Evolutionary conservation across 2,329 filamentous ascomycete species (phyloP).

Genomic region (Elsinoe batatas): DNA sequence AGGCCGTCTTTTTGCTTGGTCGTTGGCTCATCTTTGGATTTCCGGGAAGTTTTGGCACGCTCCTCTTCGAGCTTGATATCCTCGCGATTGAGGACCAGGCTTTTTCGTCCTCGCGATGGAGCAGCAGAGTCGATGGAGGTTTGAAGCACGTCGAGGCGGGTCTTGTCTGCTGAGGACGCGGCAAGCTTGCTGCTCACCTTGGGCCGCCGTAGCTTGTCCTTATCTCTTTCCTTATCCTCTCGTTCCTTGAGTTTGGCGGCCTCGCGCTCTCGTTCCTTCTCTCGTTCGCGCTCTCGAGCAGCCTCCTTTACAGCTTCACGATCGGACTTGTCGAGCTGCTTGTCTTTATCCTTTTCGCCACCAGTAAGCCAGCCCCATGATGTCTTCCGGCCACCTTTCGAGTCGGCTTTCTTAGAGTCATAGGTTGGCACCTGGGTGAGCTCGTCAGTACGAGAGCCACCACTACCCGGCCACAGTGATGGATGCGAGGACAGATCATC

Average conservation of each 20-base stretch:
- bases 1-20: slow-evolving; percentile 76
- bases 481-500: slow-evolving; percentile 58
- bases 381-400: slow-evolving; percentile 64
- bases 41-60: slow-evolving; percentile 64
- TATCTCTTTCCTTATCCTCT: slow-evolving; percentile 30
- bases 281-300: slow-evolving; percentile 3
- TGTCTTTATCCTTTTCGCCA: slow-evolving; percentile 63
- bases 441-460: slow-evolving; percentile 60
- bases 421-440: slow-evolving; percentile 73
- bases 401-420: slow-evolving; percentile 60
- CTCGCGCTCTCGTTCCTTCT: slow-evolving; percentile 39
- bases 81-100: slow-evolving; percentile 72
- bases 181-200: slow-evolving; percentile 49
- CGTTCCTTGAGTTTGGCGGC: slow-evolving; percentile 53
- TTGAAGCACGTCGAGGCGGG: slow-evolving; percentile 76
- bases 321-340: slow-evolving; percentile 62
- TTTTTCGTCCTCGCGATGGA: slow-evolving; percentile 57
- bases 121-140: slow-evolving; percentile 61
- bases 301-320: slow-evolving; percentile 42
- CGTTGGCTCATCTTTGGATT: slow-evolving; percentile 37
- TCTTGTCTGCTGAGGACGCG: slow-evolving; percentile 57
- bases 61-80: slow-evolving; percentile 67
- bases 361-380: slow-evolving; percentile 74
- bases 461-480: slow-evolving; percentile 58
- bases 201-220: slow-evolving; percentile 30